Evolutionary conservation across 1,284 basidiomycete genomes (phyloP).

Genomic region (Fomitopsis betulina): DNA sequence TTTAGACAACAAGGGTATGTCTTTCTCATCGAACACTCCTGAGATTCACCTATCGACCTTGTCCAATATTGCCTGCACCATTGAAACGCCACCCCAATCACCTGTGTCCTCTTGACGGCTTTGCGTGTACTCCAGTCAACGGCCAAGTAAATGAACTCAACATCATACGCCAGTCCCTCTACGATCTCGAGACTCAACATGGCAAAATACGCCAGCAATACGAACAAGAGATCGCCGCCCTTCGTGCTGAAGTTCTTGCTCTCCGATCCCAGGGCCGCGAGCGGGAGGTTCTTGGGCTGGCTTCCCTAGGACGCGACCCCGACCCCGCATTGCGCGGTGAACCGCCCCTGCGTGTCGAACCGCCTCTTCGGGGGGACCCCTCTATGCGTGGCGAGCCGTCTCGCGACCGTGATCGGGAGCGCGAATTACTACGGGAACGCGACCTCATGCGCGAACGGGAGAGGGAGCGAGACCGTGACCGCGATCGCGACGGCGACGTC

Average conservation of each 20-base stretch:
- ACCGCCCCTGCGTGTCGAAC: conserved; percentile 1
- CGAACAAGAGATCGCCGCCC: conserved; percentile 61
- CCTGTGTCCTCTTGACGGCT: background rate
- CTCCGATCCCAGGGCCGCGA: conserved; percentile 31
- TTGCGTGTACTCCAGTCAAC: conserved; percentile 40
- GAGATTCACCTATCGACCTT: background rate
- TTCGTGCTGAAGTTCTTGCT: conserved; percentile 24
- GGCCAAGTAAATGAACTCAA: conserved; percentile 71
- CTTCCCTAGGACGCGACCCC: conserved; percentile 28
- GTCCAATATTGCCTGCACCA: background rate
- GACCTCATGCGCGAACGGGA: conserved; percentile 20
- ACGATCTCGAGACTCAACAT: conserved; percentile 76
- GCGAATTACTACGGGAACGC: conserved; percentile 22
- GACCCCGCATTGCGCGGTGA: conserved; percentile 6
- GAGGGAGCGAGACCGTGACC: conserved; percentile 28
- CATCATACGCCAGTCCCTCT: conserved; percentile 69
- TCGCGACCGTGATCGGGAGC: conserved; percentile 10
- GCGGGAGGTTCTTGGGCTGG: conserved; percentile 34
- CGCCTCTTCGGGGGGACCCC: conserved; percentile 2
- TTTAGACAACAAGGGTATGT: conserved; percentile 81
- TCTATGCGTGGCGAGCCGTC: background rate
- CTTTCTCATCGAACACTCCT: conserved; percentile 2
- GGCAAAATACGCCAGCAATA: conserved; percentile 69
- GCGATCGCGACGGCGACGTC: conserved; percentile 26
- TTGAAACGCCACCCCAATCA: background rate